phyloP scores from a whole-genome alignment of 23 red algal genomes.

The Gracilaria domingensis region DNA sequence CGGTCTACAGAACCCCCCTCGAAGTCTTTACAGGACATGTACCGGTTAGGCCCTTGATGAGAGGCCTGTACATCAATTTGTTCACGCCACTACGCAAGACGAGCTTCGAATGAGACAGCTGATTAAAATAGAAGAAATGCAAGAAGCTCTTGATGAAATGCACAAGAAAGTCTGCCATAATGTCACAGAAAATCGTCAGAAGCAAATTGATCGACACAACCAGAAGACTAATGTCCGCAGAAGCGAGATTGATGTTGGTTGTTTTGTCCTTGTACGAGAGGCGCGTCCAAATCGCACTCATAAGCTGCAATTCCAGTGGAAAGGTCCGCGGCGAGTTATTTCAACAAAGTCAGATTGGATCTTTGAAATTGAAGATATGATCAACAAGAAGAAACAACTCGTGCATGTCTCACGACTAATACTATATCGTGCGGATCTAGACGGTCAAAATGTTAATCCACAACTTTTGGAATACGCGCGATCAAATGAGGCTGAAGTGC shows the following conservation, averaged over 20 bases:
- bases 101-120: neutral
- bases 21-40: neutral
- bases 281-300: neutral
- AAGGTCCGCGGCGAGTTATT: neutral
- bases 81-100: neutral
- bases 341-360: neutral
- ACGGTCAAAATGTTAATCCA: neutral
- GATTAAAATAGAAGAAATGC: neutral
- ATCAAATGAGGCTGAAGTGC: neutral
- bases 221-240: neutral
- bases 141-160: conserved; percentile 5
- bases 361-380: conserved; percentile 13
- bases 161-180: neutral
- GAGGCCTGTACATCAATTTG: neutral
- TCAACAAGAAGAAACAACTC: neutral
- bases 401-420: neutral
- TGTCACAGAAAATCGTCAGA: neutral
- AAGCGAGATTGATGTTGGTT: neutral
- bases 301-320: neutral
- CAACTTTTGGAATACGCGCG: neutral
- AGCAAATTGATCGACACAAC: neutral
- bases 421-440: neutral
- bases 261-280: neutral
- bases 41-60: neutral
- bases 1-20: neutral